Conservation (phyloP, 2,329 filamentous ascomycete genomes). For the Aureobasidium sp. region DNA sequence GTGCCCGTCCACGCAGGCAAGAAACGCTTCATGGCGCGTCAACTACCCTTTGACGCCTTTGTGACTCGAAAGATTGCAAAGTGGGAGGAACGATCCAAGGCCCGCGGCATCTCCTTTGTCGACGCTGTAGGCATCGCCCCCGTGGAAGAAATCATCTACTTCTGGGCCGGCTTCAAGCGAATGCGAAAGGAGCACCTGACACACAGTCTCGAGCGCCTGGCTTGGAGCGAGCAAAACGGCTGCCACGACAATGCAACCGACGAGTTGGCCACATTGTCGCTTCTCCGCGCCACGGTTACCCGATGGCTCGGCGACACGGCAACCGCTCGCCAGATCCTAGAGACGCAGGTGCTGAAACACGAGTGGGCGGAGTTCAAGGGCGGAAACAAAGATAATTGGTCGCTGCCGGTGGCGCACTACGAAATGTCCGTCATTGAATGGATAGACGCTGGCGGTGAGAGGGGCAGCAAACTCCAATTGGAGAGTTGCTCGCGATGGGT, state of each 20-base stretch:
- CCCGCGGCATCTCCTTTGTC: conserved; percentile 59
- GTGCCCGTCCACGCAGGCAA: conserved; percentile 70
- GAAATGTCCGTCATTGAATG: conserved; percentile 80
- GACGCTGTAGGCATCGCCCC: conserved; percentile 79
- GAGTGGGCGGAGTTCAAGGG: conserved; percentile 52
- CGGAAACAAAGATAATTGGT: conserved; percentile 60
- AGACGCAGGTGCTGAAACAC: conserved; percentile 56
- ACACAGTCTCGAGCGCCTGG: conserved; percentile 40
- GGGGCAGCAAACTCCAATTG: conserved; percentile 40
- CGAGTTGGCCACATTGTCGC: conserved; percentile 56
- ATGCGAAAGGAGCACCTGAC: conserved; percentile 64
- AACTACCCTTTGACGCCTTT: conserved; percentile 85
- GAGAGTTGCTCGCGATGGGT: conserved; percentile 59
- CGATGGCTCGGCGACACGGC: conserved; percentile 51
- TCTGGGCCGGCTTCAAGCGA: conserved; percentile 84
- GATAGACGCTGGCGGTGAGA: conserved; percentile 50
- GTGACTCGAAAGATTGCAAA: conserved; percentile 76
- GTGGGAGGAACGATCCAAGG: conserved; percentile 72
- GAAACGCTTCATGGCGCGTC: conserved; percentile 82
- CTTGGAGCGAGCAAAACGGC: conserved; percentile 49
- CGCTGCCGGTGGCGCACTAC: conserved; percentile 69
- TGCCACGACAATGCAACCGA: conserved; percentile 50
- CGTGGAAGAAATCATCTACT: conserved; percentile 82
- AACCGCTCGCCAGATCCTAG: conserved; percentile 60
- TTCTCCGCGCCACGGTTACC: conserved; percentile 61